Evolutionary conservation across 148 eudicot genomes (phyloP), one percentile per base, ranked within the genome.

Genomic region (Chenopodium berlandieri): DNA sequence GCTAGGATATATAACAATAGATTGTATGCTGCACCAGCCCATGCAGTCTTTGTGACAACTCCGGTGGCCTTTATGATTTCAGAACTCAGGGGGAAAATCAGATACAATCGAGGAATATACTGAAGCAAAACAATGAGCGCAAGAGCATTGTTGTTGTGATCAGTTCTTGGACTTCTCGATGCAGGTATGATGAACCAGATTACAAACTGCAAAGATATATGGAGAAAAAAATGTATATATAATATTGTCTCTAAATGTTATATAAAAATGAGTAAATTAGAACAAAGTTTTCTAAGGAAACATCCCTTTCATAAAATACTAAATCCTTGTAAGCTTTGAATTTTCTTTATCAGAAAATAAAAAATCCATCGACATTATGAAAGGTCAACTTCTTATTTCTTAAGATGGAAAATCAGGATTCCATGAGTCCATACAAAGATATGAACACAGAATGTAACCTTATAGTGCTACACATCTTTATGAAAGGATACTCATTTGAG

Each of bases 1-100:
- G 99, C 98, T 80, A 96, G 81, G 90, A 96, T 94, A 79, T 94
- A 96, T 80, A 96, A 75, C 31, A 94, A 82, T 72, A 97, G 88
- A 88, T 96, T 96, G 87, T 94, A 97, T 77, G 94, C 98, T 34
- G 98, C 98, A 78, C 99, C 99, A 5, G 99, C 99, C 99, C 99
- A 94, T 44, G 98, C 98, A 77, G 98, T 97, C 86, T 94, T 97
- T 72, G 99, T 94, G 87, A 97, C 98, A 77, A 97, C 89, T 84
- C 99, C 98, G 22, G 91, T 97, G 37, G 98, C 97, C 87, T 97
- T 92, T 62, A 97, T 85, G 50, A 96, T 92, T 87, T 96, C 91
- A 23, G 95, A 89, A 83, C 99, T 96, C 83, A 94, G 85, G 4
- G 99, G 99, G 83, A 97, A 97, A 80, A 97, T 94, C 80, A 94